Base-by-base conservation (phyloP, 177 flowering plant species). In the Vitis hybrid region DNA sequence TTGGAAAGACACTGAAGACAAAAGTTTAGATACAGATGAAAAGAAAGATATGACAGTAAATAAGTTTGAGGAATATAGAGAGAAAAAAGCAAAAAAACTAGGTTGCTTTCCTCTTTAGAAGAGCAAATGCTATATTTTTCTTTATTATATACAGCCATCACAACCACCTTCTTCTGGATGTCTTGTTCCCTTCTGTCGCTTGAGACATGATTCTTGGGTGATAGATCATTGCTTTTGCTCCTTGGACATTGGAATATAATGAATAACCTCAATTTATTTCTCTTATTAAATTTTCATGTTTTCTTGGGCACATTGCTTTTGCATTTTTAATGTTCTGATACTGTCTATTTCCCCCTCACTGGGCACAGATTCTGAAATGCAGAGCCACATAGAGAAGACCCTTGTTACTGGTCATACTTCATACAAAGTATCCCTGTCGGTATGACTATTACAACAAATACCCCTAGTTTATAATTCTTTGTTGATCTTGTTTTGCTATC, bases 341-440 rank as follows among this genome's bases (percentile, higher is more conserved):
- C 9, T n/a, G 56, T 15, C 26, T 26, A 26, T 65, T 60, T 61
- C 26, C 52, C 2, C 39, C 54, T 66, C 69, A 13, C 65, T 81
- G 20, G 65, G 73, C 48, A 50, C 91, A 90, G 99, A 93, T 81
- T 75, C 88, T 68, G 94, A 80, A 69, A 93, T 93, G 98, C 97
- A 86, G 34, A 81, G 72, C 68, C 74, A 78, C 67, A 86, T 94
- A 71, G 84, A 88, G 81, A 88, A 72, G 73, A 83, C 83, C 67
- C 82, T 85, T 73, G 65, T 73, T 34, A 73, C 68, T 73, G 96
- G 98, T 29, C 92, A 85, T 74, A 89, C 89, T 65, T 91, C 94
- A 50, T 93, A 78, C 73, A 88, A 78, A 81, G 84, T 94, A 56
- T 85, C 86, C 11, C 69, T 87, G 50, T 83, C 87, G 88, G 99